Percentiles rank a stretch among this genome's conserved stretches.
Conservation (phyloP, 169 alveolate species). For the Plasmodium berghei region DNA sequence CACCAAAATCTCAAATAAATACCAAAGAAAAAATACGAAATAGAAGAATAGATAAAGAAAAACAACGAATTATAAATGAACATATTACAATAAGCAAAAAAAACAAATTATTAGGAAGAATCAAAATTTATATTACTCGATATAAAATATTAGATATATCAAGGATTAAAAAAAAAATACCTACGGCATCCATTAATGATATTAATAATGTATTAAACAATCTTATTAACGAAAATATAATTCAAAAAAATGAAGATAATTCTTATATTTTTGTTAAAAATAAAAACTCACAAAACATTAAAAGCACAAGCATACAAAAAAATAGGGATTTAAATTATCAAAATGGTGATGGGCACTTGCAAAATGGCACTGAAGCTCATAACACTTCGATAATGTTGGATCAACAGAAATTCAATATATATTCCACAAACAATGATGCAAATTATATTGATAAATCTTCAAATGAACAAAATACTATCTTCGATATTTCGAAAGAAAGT, state of each 20-base stretch:
- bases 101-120: slow-evolving; percentile 10
- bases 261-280: slow-evolving; percentile 20
- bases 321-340: neutral
- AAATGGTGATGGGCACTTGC: neutral
- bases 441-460: neutral
- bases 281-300: neutral
- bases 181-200: slow-evolving; percentile 36
- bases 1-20: neutral
- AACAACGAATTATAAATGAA: too few species aligned
- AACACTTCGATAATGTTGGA: neutral
- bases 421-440: neutral
- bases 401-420: neutral
- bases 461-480: neutral
- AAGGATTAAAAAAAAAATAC: slow-evolving; percentile 24
- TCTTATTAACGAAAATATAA: slow-evolving; percentile 21
- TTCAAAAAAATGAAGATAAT: slow-evolving; percentile 12
- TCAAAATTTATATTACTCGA: slow-evolving; percentile 29
- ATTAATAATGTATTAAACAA: slow-evolving; percentile 39
- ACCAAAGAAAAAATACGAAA: neutral
- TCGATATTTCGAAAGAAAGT: neutral
- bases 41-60: too few species aligned
- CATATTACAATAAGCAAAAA: slow-evolving; percentile 17
- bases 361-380: neutral
- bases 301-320: neutral
- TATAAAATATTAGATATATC: slow-evolving; percentile 40